Conservation (phyloP, 1,284 basidiomycete genomes). For the Blastosporella zonata region DNA sequence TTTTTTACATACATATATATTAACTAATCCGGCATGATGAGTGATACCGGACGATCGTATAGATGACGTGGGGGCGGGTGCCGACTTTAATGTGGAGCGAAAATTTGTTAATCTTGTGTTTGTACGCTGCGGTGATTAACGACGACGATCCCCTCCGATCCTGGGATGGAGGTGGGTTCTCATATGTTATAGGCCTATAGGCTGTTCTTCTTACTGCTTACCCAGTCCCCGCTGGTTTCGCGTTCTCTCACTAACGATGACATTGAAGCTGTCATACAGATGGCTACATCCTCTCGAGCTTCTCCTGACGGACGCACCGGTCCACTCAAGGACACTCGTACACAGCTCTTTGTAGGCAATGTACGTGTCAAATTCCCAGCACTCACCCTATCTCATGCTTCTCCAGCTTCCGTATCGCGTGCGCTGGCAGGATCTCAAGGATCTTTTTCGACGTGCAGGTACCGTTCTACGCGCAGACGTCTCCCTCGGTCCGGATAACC, state of each 20-base stretch:
- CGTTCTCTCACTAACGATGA: constrained; percentile 59
- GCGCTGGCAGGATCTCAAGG: constrained; percentile 97
- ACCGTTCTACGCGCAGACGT: constrained; percentile 95
- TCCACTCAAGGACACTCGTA: constrained; percentile 75
- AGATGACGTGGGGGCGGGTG: constrained; percentile 22
- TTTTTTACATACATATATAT: constrained; percentile 23
- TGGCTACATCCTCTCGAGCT: constrained; percentile 59
- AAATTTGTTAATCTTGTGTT: constrained; percentile 21
- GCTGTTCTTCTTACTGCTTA: too few species aligned
- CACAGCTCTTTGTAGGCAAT: constrained; percentile 89
- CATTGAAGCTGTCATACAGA: constrained; percentile 79
- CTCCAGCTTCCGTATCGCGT: constrained; percentile 85
- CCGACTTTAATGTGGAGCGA: constrained; percentile 23
- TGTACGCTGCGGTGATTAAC: background rate
- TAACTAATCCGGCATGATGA: too few species aligned
- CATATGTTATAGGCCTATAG: too few species aligned
- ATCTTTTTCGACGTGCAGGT: constrained; percentile 92
- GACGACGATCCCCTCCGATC: constrained; percentile 12
- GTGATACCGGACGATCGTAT: too few species aligned
- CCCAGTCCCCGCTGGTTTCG: constrained; percentile 13
- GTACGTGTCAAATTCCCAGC: constrained; percentile 41
- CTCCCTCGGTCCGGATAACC: constrained; percentile 87
- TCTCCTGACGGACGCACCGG: constrained; percentile 41
- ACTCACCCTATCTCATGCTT: background rate
- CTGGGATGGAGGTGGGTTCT: constrained; percentile 29